phyloP scores from a whole-genome alignment of 805 yeast species.

The Candida qinlingensis region DNA sequence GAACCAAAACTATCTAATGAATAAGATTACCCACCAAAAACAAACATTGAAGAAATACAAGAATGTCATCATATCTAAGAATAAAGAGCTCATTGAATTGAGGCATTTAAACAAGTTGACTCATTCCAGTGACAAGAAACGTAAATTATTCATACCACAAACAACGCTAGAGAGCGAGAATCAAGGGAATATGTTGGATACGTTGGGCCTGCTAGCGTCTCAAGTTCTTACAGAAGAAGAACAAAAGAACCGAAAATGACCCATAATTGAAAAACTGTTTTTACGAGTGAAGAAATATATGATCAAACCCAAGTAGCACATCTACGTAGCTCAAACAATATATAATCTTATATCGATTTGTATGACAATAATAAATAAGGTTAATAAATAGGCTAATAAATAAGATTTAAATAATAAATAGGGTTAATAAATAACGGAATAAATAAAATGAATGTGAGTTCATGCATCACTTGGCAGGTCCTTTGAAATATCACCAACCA shows the following conservation, averaged over 20 bases:
- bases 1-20: slow-evolving; percentile 31
- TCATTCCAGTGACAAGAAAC: slow-evolving; percentile 8
- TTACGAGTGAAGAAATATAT: background rate
- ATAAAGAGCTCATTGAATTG: slow-evolving; percentile 38
- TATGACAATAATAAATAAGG: background rate
- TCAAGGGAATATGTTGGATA: slow-evolving; percentile 33
- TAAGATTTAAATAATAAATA: slow-evolving; percentile 7
- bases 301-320: too few species aligned
- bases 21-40: slow-evolving; percentile 36
- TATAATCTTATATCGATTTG: background rate
- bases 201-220: slow-evolving; percentile 50
- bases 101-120: slow-evolving; percentile 13
- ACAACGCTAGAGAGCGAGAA: slow-evolving; percentile 5
- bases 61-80: slow-evolving; percentile 36
- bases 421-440: slow-evolving; percentile 1
- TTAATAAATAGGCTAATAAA: slow-evolving; percentile 1
- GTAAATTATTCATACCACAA: slow-evolving; percentile 9
- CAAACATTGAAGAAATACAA: slow-evolving; percentile 40
- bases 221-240: slow-evolving; percentile 41
- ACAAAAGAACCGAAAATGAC: background rate
- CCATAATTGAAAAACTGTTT: background rate
- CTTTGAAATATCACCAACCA: slow-evolving; percentile 10
- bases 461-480: slow-evolving; percentile 4
- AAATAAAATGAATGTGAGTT: background rate
- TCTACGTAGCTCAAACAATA: background rate